Evolutionary conservation across 768 basidiomycete species (phyloP).

Genomic region (Podaxis mareebaensis): DNA sequence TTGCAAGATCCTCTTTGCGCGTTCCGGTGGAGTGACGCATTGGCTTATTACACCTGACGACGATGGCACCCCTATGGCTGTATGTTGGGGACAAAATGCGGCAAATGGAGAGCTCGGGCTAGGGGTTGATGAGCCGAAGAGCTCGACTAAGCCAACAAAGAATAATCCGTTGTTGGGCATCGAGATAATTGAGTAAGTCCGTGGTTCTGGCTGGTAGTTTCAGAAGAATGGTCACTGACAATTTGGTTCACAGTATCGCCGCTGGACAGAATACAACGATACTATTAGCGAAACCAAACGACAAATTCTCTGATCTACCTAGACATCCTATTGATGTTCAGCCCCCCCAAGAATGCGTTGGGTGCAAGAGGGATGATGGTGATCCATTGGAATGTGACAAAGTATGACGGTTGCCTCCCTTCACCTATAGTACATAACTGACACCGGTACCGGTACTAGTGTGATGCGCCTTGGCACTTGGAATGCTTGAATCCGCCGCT

Average conservation of each 20-base stretch:
- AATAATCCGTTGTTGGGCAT: conserved; percentile 74
- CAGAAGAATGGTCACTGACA: not conserved
- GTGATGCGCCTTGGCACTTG: conserved; percentile 87
- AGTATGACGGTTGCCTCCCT: conserved; percentile 37
- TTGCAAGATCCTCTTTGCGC: conserved; percentile 70
- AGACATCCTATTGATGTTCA: conserved; percentile 77
- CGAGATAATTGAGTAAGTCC: conserved; percentile 72
- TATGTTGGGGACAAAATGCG: conserved; percentile 86
- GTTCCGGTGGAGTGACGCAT: conserved; percentile 88
- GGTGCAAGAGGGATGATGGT: conserved; percentile 69
- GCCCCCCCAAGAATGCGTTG: conserved; percentile 67
- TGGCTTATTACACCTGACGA: conserved; percentile 79
- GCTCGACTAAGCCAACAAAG: conserved; percentile 78
- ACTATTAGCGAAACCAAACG: conserved; percentile 76
- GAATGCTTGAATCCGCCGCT: conserved; percentile 82
- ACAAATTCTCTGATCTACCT: conserved; percentile 74
- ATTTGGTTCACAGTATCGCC: conserved; percentile 55
- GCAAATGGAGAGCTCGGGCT: conserved; percentile 86
- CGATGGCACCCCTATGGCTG: conserved; percentile 75
- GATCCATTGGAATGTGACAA: conserved; percentile 91
- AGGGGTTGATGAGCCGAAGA: conserved; percentile 80
- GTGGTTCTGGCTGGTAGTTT: not conserved
- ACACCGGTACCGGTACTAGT: conserved; percentile 45
- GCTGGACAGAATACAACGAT: conserved; percentile 86
- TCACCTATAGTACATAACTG: conserved; percentile 7